Base-by-base conservation (phyloP, 106 monocot genomes). In the Iris macrosiphon region DNA sequence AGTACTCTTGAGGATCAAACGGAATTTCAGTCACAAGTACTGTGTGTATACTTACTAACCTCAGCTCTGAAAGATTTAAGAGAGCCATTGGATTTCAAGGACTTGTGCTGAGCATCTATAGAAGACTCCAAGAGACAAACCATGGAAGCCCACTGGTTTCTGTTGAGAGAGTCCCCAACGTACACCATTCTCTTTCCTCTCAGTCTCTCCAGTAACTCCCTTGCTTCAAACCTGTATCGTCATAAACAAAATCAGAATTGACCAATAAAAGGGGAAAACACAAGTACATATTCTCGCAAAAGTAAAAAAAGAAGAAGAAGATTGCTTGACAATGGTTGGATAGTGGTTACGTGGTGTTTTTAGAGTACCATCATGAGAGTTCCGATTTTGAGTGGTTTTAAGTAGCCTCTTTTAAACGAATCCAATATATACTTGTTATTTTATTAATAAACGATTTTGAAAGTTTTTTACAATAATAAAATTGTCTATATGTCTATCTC, bases 131-230 rank as follows among this genome's bases (percentile, higher is more conserved):
- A 45, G 50, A 93, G 76, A 52, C 93, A 93, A 17, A 93, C 72
- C 85, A 86, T 86, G 48, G 85, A 86, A 6, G 67, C 54, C 85
- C 85, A 81, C 47, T 86, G 85, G 43, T 86, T 86, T 41, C 85
- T 76, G 32, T 86, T 81, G 0, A 86, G 77, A 7, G 85, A 86
- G 45, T 86, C 85, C 3, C 80, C 85, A 31, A 86, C 80, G 67
- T 77, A 86, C 16, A 66, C 76, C 45, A 81, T 41, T 34, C 85
- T 70, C 31, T 73, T 77, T 7, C 61, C 70, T 23, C 76, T 77
- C n/a, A 86, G 55, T 38, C 66, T 86, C 73, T 73, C 76, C 48
- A 86, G 58, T 19, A 86, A 51, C 17, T 52, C 74, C 59, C 61
- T 70, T 17, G 69, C 85, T 52, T 80, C 57, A 45, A 86, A 80